Percentiles rank a stretch among this genome's conserved stretches.
Evolutionary conservation across 2,329 filamentous ascomycete genomes (phyloP).

Genomic region (Colletotrichum theobromicola): DNA sequence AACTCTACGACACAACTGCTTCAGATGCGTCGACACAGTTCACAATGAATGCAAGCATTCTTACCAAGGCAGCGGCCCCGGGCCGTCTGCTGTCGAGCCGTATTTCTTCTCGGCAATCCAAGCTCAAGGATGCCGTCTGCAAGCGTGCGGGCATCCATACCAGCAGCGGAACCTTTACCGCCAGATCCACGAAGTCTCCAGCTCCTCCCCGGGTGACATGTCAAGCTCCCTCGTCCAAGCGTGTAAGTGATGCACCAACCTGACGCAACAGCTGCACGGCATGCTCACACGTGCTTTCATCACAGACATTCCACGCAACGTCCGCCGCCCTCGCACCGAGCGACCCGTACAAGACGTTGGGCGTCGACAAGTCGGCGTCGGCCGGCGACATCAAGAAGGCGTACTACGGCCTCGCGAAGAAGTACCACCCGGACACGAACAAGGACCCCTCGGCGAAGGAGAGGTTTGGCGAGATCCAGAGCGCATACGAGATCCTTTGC

Average conservation of each 20-base stretch:
- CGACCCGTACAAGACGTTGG: slow-evolving; percentile 88
- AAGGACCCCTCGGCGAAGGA: slow-evolving; percentile 94
- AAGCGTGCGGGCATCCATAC: slow-evolving; percentile 32
- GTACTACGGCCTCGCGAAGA: slow-evolving; percentile 97
- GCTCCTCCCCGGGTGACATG: slow-evolving; percentile 33
- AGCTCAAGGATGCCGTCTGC: slow-evolving; percentile 44
- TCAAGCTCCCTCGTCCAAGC: slow-evolving; percentile 20
- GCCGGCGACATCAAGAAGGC: slow-evolving; percentile 94
- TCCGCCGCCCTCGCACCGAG: slow-evolving; percentile 56
- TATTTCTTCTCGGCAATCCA: slow-evolving; percentile 39
- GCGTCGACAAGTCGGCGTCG: slow-evolving; percentile 82
- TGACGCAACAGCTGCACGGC: not conserved
- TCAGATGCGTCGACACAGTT: slow-evolving; percentile 20
- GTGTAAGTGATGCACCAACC: slow-evolving; percentile 17
- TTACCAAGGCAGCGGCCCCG: slow-evolving; percentile 52
- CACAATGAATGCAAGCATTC: slow-evolving; percentile 53
- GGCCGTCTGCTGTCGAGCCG: slow-evolving; percentile 45
- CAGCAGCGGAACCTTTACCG: slow-evolving; percentile 4
- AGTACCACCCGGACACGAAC: slow-evolving; percentile 97
- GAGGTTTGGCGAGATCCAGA: slow-evolving; percentile 90
- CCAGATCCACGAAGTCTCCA: slow-evolving; percentile 12
- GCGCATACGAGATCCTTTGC: slow-evolving; percentile 91
- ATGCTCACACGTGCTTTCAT: not conserved
- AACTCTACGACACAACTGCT: slow-evolving; percentile 7
- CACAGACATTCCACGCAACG: slow-evolving; percentile 67